Evolutionary conservation across 1,284 basidiomycete genomes (phyloP), one percentile per base, ranked within the genome.

Genomic region (Sanghuangporus sanghuang): DNA sequence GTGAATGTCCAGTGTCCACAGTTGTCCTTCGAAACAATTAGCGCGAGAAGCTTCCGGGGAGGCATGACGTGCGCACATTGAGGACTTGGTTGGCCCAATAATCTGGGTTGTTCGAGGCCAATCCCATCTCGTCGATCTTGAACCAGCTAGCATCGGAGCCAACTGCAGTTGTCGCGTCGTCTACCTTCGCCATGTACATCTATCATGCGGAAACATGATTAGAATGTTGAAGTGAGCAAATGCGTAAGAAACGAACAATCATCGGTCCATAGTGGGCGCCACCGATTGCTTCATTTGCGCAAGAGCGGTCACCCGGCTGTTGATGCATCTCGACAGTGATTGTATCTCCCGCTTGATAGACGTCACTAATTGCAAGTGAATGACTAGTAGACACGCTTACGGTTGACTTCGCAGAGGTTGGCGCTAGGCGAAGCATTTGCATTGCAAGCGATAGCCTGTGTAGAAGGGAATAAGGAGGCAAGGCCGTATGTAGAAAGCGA

Each of bases 301-400:
- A 83, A 7, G 74, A 75, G 49, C 81, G 79, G 63, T 82, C 77
- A 32, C 70, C 72, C 0, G 79, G 78, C 69, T 82, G 80, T 69
- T 81, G 79, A 69, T 83, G 81, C 81, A 82, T 83, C 71, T 83
- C 81, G 48, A 83, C 81, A 9, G 79, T 80, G 49, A 82, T 74
- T 8, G 66, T 68, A 64, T 79, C 79, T 2, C 81, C 81, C 42
- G 81, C 81, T 80, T 57, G 4, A 36, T n/a, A 48, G n/a, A 60
- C 12, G 23, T 38, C 23, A 23, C 3, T 11, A 23, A 58, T 7
- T 18, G 7, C 16, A 27, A 27, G 57, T 39, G 42, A 14, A 40
- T 9, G 23, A 54, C 32, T 32, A 14, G 48, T 14, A 23, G 48
- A 18, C 44, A n/a, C 16, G 44, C 75, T 59, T 66, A 81, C 79